Base-by-base conservation (phyloP, 257 asterid genomes). In the Nicotiana knightiana region DNA sequence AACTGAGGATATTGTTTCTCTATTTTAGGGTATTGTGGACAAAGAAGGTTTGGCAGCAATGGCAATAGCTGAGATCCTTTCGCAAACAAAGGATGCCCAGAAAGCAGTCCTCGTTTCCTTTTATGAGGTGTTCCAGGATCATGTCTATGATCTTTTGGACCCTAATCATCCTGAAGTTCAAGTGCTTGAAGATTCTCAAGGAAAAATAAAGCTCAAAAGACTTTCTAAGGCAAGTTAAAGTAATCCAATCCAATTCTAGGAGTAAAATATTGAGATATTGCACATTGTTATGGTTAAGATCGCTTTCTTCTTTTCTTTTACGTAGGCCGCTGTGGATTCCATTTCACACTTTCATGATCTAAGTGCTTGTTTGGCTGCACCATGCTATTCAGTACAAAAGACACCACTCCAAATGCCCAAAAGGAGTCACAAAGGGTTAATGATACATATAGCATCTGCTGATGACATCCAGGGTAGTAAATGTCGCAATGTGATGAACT, bases 181-280 rank as follows among this genome's bases (percentile, higher is more conserved):
- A 86, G 91, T 95, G 48, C 71, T 95, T 17, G 98, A 90, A 75
- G 94, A 90, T 85, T 90, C 90, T 64, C 93, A 85, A 9, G 97
- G 98, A 30, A 90, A 85, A 87, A 85, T 91, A 84, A 94, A 91
- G 77, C 91, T 96, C 18, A 93, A 89, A 86, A 97, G 97, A 67
- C 95, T 96, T 82, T 91, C 97, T 48, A 86, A 87, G 92, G 99
- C 87, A 92, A 86, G 90, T 84, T 79, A 71, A 53, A 26, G 15
- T 39, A 53, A 26, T 39, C 39, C 61, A 11, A 26, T 11, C 15
- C 11, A 76, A 18, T 62, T 43, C 15, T 39, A 76, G 77, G 26
- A 43, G 67, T 80, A 64, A 43, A 63, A 54, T 4, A 8, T 39
- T 70, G 79, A 24, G 43, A 39, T 30, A 46, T 55, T 54, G 63